These are phyloP conservation scores for Xenoacremonium recifei DNA, from an alignment of 2,329 filamentous ascomycete species.

Conservation along the genomic window DNA sequence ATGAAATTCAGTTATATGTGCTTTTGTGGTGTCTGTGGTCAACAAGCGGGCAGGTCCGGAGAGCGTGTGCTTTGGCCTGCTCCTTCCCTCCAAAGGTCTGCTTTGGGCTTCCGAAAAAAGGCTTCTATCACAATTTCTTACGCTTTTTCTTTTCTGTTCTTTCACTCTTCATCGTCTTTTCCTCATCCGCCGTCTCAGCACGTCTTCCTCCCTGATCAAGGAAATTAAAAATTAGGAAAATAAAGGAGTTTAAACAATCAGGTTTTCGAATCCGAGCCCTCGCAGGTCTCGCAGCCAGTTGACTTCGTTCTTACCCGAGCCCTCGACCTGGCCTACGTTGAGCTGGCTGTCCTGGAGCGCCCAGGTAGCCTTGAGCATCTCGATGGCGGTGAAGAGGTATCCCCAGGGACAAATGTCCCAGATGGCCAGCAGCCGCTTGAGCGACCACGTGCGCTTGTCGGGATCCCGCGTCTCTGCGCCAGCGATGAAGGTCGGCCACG, in stretches of 20 bases:
- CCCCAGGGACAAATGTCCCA: slow-evolving; percentile 48
- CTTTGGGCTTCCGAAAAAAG: too few relatives aligned
- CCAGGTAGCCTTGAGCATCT: slow-evolving; percentile 49
- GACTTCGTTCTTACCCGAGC: slow-evolving; percentile 16
- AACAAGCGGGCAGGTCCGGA: too few relatives aligned
- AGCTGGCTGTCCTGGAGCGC: slow-evolving; percentile 36
- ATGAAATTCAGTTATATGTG: too few relatives aligned
- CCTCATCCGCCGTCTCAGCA: too few relatives aligned
- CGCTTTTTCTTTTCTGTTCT: too few relatives aligned
- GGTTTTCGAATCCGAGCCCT: slow-evolving; percentile 42
- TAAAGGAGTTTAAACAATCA: slow-evolving; percentile 40
- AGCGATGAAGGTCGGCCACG: slow-evolving; percentile 59
- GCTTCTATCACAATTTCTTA: too few relatives aligned
- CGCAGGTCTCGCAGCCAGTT: slow-evolving; percentile 45
- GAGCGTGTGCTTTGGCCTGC: too few relatives aligned
- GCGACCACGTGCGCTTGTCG: slow-evolving; percentile 48
- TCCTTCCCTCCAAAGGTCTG: too few relatives aligned
- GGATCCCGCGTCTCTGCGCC: slow-evolving; percentile 52
- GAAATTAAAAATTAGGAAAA: too few relatives aligned
- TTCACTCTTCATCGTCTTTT: too few relatives aligned
- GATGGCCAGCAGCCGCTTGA: slow-evolving; percentile 45
- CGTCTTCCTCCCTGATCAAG: too few relatives aligned
- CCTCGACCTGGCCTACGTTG: slow-evolving; percentile 9
- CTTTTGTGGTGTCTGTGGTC: too few relatives aligned
- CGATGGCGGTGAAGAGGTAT: slow-evolving; percentile 49